Conservation (phyloP, 805 yeast genomes). For the Metschnikowia anglica region DNA sequence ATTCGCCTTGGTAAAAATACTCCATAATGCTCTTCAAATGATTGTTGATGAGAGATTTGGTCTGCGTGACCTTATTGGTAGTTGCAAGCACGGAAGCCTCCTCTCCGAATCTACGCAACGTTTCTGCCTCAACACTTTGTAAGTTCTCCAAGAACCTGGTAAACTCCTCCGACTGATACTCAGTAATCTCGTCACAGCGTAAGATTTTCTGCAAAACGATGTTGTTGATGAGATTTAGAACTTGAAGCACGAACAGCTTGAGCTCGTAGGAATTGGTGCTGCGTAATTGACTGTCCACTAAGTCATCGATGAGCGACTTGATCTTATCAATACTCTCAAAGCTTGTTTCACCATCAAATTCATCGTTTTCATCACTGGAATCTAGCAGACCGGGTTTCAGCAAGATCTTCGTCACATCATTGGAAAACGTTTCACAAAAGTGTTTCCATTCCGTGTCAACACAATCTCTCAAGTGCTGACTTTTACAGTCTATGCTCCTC, state of each 20-base stretch:
- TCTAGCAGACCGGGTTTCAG: slow-evolving; percentile 18
- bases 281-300: slow-evolving; percentile 23
- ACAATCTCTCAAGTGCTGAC: slow-evolving; percentile 17
- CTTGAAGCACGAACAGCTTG: slow-evolving; percentile 25
- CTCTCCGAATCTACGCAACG: slow-evolving; percentile 13
- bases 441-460: slow-evolving; percentile 25
- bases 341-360: slow-evolving; percentile 16
- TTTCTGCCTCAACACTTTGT: slow-evolving; percentile 9
- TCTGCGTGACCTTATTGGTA: slow-evolving; percentile 27
- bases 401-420: slow-evolving; percentile 21
- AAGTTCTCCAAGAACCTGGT: slow-evolving; percentile 26
- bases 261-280: slow-evolving; percentile 30
- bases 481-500: slow-evolving; percentile 22
- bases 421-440: slow-evolving; percentile 19
- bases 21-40: slow-evolving; percentile 49
- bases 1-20: slow-evolving; percentile 51
- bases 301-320: slow-evolving; percentile 16
- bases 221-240: slow-evolving; percentile 31
- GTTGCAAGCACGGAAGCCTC: slow-evolving; percentile 11
- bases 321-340: slow-evolving; percentile 19
- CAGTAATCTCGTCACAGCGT: slow-evolving; percentile 33
- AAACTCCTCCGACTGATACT: slow-evolving; percentile 33
- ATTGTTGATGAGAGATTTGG: slow-evolving; percentile 33
- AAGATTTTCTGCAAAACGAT: slow-evolving; percentile 30
- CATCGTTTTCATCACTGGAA: slow-evolving; percentile 13